A percentile compares a stretch with the other conserved stretches of the same genome.
phyloP scores from a whole-genome alignment of 2,329 filamentous ascomycete species.

The Fusarium newnesense region DNA sequence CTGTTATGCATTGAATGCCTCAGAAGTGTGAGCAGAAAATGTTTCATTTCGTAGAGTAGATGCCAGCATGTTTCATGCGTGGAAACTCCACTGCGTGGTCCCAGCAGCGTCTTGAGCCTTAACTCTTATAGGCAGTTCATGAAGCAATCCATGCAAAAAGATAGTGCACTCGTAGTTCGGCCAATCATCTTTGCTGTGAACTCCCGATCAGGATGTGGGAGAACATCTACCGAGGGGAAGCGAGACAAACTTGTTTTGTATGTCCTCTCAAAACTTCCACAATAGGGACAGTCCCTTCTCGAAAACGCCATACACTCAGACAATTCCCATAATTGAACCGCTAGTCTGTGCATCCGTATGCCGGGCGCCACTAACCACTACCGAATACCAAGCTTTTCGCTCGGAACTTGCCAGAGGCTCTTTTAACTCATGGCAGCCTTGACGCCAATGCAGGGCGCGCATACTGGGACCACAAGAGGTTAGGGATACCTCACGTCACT shows the following conservation, averaged over 20 bases:
- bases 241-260: background rate
- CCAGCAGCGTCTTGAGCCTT: background rate
- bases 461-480: conserved; percentile 6
- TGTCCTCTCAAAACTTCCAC: conserved; percentile 19
- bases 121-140: conserved; percentile 28
- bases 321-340: background rate
- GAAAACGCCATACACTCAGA: conserved; percentile 9
- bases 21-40: background rate
- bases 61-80: background rate
- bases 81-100: background rate
- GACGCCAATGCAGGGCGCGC: background rate
- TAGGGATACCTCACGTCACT: background rate
- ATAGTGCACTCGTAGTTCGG: conserved; percentile 10
- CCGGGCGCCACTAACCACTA: conserved; percentile 27
- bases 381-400: conserved; percentile 29
- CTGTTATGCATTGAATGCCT: background rate
- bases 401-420: conserved; percentile 27
- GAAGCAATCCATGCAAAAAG: background rate
- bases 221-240: conserved; percentile 6
- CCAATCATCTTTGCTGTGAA: background rate
- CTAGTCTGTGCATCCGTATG: conserved; percentile 1
- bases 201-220: conserved; percentile 10
- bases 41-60: background rate
- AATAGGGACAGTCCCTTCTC: conserved; percentile 16
- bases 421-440: background rate